These are phyloP conservation scores for Talaromyces sp. DNA, from an alignment of 2,329 filamentous ascomycete species.

Conservation along the genomic window DNA sequence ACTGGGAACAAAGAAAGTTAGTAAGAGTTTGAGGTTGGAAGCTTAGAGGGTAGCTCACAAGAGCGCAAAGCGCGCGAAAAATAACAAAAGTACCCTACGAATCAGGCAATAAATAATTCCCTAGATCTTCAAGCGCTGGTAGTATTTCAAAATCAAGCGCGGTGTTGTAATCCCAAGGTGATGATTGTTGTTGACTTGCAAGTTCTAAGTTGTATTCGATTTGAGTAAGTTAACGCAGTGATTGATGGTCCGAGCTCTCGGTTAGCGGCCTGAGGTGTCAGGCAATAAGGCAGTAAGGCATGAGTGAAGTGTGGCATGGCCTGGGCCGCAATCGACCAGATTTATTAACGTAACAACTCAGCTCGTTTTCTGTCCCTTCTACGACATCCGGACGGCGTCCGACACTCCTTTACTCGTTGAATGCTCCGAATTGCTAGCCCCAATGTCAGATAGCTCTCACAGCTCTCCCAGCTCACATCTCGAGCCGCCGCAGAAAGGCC, in stretches of 20 bases:
- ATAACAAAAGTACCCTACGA: neutral
- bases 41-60: conserved; percentile 2
- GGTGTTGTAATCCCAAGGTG: neutral
- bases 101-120: neutral
- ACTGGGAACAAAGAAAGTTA: neutral
- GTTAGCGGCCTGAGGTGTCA: conserved; percentile 6
- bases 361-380: conserved; percentile 16
- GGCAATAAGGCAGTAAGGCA: neutral
- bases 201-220: neutral
- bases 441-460: conserved; percentile 38
- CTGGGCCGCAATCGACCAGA: conserved; percentile 25
- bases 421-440: conserved; percentile 23
- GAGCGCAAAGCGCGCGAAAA: neutral
- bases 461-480: conserved; percentile 43
- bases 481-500: conserved; percentile 54
- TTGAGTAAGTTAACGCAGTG: neutral
- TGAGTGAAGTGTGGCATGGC: conserved; percentile 5
- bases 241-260: conserved; percentile 16
- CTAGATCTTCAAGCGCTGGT: neutral
- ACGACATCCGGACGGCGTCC: neutral
- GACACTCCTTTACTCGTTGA: conserved; percentile 14
- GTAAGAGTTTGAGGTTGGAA: neutral
- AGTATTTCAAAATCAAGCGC: neutral
- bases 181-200: neutral
- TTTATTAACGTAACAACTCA: conserved; percentile 1